phyloP scores from a whole-genome alignment of 75 land plant genomes.

The Gnetum montanum region DNA sequence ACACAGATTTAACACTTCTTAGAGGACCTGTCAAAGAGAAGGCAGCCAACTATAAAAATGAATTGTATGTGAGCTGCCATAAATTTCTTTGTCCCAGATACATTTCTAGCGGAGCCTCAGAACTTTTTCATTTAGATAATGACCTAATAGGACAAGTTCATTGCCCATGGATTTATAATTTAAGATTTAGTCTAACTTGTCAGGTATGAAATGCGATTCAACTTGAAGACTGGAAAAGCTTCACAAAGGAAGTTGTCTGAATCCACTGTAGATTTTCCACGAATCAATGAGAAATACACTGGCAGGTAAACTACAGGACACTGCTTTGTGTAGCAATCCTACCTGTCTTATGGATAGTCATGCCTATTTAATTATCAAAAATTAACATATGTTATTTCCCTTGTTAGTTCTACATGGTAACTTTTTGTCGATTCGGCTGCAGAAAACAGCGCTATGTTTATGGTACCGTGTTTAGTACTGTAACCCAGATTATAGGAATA shows the following conservation, averaged over 20 bases:
- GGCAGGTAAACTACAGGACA: constrained; percentile 68
- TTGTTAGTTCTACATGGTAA: background rate
- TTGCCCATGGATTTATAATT: background rate
- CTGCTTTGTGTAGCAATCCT: no score
- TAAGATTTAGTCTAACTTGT: background rate
- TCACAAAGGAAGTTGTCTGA: constrained; percentile 63
- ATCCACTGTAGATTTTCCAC: constrained; percentile 75
- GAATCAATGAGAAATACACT: constrained; percentile 80
- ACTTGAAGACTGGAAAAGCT: constrained; percentile 77
- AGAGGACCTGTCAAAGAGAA: constrained; percentile 40
- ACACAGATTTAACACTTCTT: constrained; percentile 58
- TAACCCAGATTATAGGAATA: constrained; percentile 50
- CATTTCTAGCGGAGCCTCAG: background rate
- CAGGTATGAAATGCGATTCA: constrained; percentile 93
- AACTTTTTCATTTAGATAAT: background rate
- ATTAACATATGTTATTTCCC: background rate
- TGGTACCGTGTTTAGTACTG: constrained; percentile 42
- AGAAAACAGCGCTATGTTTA: constrained; percentile 83
- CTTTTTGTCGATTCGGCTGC: constrained; percentile 8
- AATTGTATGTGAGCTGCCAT: constrained; percentile 38
- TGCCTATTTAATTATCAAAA: background rate
- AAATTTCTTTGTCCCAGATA: background rate
- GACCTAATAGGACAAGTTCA: background rate
- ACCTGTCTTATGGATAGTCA: background rate
- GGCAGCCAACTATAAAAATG: constrained; percentile 43